phyloP scores from a whole-genome alignment of 768 basidiomycete genomes.

The Coprinellus aureogranulatus region DNA sequence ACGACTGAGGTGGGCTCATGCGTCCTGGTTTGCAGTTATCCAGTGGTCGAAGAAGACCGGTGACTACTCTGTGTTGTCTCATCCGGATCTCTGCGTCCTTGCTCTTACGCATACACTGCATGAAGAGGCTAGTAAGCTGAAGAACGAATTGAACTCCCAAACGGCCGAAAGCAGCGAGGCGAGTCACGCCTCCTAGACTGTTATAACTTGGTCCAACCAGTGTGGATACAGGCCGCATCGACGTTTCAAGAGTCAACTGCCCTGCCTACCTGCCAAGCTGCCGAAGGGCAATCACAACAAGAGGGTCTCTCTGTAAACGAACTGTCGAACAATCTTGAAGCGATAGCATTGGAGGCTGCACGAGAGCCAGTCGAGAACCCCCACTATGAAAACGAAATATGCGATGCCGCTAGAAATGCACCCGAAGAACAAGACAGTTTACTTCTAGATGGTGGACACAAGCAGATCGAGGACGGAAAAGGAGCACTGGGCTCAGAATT shows the following conservation, averaged over 20 bases:
- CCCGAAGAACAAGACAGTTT: conserved; percentile 18
- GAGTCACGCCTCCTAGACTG: conserved; percentile 12
- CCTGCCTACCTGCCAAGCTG: too few relatives aligned
- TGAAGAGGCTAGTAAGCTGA: conserved; percentile 44
- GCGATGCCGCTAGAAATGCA: too few relatives aligned
- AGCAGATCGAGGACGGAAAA: conserved; percentile 12
- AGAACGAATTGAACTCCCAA: conserved; percentile 19
- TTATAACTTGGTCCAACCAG: too few relatives aligned
- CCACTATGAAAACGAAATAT: too few relatives aligned
- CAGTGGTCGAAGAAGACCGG: conserved; percentile 94
- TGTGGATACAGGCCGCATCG: too few relatives aligned
- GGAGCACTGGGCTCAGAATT: background rate
- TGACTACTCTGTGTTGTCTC: conserved; percentile 89
- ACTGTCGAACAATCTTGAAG: conserved; percentile 14
- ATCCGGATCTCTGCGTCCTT: conserved; percentile 86
- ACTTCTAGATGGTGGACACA: conserved; percentile 12
- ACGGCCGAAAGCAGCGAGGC: conserved; percentile 17
- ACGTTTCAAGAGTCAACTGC: conserved; percentile 4
- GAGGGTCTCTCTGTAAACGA: too few relatives aligned
- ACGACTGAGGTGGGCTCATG: background rate
- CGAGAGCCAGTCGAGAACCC: too few relatives aligned
- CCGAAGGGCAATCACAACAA: too few relatives aligned
- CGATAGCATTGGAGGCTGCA: conserved; percentile 4
- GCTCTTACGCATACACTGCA: conserved; percentile 84
- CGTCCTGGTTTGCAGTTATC: conserved; percentile 57